Conservation (phyloP, 495 filamentous ascomycete species). For the Penicillium lividum region DNA sequence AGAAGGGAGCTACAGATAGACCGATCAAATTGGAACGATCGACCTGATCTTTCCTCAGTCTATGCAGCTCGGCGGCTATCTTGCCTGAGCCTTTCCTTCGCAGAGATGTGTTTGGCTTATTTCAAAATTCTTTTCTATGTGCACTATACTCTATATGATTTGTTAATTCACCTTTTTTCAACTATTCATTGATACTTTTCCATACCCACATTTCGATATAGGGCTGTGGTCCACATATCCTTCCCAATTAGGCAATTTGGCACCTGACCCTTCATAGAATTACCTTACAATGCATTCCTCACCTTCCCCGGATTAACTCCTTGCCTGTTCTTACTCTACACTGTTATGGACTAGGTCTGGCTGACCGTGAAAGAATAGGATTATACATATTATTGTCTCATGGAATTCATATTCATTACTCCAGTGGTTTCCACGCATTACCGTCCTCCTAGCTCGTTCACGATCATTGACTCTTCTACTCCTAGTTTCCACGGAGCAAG, state of each 20-base stretch:
- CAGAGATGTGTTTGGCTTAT: neutral
- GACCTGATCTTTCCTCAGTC: neutral
- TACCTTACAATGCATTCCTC: too few relatives aligned
- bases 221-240: neutral
- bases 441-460: neutral
- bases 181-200: too few relatives aligned
- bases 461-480: too few relatives aligned
- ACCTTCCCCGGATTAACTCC: too few relatives aligned
- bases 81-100: neutral
- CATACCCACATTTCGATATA: neutral
- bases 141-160: neutral
- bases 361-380: too few relatives aligned
- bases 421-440: too few relatives aligned
- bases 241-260: neutral
- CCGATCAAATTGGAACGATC: neutral
- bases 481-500: neutral
- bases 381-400: too few relatives aligned
- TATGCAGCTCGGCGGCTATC: neutral
- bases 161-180: too few relatives aligned
- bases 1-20: neutral
- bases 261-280: neutral
- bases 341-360: too few relatives aligned
- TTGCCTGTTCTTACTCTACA: too few relatives aligned
- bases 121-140: neutral
- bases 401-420: too few relatives aligned